Percentiles rank a stretch among this genome's conserved stretches.
Conservation (phyloP, 164 flowering plant species). For the Annona cherimola region DNA sequence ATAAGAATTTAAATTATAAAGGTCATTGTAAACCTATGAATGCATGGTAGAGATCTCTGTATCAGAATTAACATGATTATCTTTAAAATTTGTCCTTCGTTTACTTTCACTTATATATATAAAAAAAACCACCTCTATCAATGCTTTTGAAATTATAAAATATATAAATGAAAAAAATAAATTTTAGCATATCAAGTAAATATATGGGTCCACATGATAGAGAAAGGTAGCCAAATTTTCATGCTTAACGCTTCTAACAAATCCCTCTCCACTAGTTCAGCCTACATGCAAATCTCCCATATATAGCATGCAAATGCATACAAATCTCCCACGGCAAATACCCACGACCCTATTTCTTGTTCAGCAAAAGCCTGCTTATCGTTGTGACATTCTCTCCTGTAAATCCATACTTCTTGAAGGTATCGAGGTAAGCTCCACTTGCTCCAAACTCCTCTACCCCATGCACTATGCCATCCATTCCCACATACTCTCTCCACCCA, state of each 20-base stretch:
- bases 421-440: conserved; percentile 37
- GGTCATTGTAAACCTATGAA: too few relatives aligned
- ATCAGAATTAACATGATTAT: too few relatives aligned
- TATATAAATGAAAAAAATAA: not conserved
- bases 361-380: conserved; percentile 28
- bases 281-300: not conserved
- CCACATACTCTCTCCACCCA: conserved; percentile 53
- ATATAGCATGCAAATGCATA: not conserved
- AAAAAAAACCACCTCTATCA: too few relatives aligned
- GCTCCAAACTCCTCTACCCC: conserved; percentile 45
- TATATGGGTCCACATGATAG: too few relatives aligned
- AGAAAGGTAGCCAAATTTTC: too few relatives aligned
- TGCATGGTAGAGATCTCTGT: too few relatives aligned
- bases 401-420: conserved; percentile 40
- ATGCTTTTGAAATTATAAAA: too few relatives aligned
- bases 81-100: too few relatives aligned
- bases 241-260: too few relatives aligned
- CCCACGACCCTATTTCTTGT: not conserved
- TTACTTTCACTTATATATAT: too few relatives aligned
- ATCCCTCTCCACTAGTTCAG: not conserved
- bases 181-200: not conserved
- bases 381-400: conserved; percentile 34
- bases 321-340: not conserved
- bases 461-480: conserved; percentile 33
- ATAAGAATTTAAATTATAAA: too few relatives aligned